Conservation (phyloP, 2,329 filamentous ascomycete species). For the Phoma sp. region DNA sequence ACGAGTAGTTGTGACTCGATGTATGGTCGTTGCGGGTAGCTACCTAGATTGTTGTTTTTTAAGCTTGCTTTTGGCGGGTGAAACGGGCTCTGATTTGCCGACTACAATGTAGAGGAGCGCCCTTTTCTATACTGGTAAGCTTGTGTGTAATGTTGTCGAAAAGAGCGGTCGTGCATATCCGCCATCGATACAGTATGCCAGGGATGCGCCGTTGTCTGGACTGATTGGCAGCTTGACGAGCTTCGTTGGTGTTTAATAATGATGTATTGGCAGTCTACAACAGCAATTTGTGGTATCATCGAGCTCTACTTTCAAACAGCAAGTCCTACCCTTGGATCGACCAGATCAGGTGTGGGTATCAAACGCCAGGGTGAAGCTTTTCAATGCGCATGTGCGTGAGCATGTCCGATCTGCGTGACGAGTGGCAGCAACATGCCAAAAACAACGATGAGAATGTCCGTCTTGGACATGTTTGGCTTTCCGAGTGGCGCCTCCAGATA, state of each 20-base stretch:
- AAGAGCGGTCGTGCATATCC: background rate
- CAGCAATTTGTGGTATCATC: conserved; percentile 13
- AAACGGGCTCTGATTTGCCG: background rate
- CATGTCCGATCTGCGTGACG: conserved; percentile 76
- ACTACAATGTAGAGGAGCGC: background rate
- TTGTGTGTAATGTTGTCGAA: background rate
- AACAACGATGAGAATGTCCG: conserved; percentile 67
- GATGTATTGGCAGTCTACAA: conserved; percentile 14
- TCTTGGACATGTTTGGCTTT: conserved; percentile 57
- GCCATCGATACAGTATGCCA: too few species aligned
- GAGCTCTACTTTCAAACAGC: background rate
- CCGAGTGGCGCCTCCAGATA: conserved; percentile 60
- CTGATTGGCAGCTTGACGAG: background rate
- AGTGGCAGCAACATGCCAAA: conserved; percentile 79
- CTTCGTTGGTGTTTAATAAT: background rate
- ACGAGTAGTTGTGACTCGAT: background rate
- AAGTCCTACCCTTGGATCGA: background rate
- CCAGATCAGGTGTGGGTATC: background rate
- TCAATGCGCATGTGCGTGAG: conserved; percentile 58
- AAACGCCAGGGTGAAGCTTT: background rate
- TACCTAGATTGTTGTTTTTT: conserved; percentile 3
- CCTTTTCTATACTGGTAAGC: background rate
- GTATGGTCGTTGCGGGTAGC: background rate
- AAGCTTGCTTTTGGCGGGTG: background rate
- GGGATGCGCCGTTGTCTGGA: background rate